Conservation (phyloP, 805 yeast genomes). For the Hanseniaspora lachancei region DNA sequence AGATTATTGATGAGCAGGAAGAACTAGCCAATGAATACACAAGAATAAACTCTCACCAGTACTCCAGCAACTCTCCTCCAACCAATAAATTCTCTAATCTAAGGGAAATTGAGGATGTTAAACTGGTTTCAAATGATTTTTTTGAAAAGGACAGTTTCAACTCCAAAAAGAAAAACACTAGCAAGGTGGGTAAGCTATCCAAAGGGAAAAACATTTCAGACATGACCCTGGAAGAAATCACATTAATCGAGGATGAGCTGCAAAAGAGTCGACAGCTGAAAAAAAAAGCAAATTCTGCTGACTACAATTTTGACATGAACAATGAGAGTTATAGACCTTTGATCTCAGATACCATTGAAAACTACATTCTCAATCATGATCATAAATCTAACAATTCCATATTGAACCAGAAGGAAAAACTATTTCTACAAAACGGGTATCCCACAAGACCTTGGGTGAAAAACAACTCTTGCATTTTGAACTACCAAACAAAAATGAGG, state of each 20-base stretch:
- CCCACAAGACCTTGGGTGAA: slow-evolving; percentile 25
- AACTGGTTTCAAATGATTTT: not conserved
- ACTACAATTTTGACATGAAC: slow-evolving; percentile 25
- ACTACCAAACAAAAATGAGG: not conserved
- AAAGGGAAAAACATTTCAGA: slow-evolving; percentile 24
- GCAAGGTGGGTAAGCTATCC: not conserved
- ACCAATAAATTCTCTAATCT: slow-evolving; percentile 21
- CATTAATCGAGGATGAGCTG: slow-evolving; percentile 22
- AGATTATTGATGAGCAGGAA: slow-evolving; percentile 3
- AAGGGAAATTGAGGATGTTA: slow-evolving; percentile 26
- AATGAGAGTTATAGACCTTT: slow-evolving; percentile 15
- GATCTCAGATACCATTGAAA: not conserved
- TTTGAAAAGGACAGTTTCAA: not conserved
- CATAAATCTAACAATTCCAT: not conserved
- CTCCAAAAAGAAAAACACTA: slow-evolving; percentile 9
- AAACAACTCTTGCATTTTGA: slow-evolving; percentile 8
- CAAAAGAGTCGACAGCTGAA: slow-evolving; percentile 21
- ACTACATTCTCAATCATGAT: not conserved
- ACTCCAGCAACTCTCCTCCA: not conserved
- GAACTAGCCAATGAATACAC: not conserved
- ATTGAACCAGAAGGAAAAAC: slow-evolving; percentile 15
- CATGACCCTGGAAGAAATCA: slow-evolving; percentile 25
- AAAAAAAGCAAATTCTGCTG: slow-evolving; percentile 17
- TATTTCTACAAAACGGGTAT: slow-evolving; percentile 21
- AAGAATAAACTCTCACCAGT: not conserved